Evolutionary conservation across 1,284 basidiomycete genomes (phyloP), one percentile per base, ranked within the genome.

Genomic region (Fistulinella cinereoalba): DNA sequence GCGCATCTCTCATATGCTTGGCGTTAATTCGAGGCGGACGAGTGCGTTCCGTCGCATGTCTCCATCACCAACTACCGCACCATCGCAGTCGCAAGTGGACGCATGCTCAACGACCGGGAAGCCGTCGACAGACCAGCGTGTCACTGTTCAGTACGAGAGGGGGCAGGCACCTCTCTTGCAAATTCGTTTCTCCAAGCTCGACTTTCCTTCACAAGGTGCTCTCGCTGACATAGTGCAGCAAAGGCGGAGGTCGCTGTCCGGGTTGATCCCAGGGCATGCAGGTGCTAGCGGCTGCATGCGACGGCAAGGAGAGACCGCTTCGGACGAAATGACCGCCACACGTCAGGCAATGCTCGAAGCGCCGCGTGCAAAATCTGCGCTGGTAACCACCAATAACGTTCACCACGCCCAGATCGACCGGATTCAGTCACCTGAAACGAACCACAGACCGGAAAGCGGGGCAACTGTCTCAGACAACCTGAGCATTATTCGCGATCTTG

Each of bases 131-230:
- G 53, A 53, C 15, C 51, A 56, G 47, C 76, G 78, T 6, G 85
- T 88, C 9, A 84, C 81, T 0, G 70, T 86, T 18, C 69, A 70
- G 36, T 75, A 72, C 43, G 67, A 72, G 36, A 61, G 64, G 25
- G 76, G 75, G 43, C 66, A 66, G 18, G 72, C 81, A 2, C 85
- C 86, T 12, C 72, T 70, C 23, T 70, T 88, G 23, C 69, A 79
- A 38, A 70, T 88, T 54, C 77, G 81, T 18, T 79, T 87, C 51
- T 86, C 85, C 0, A 62, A 64, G 23, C 63, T 81, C 28, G 70
- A 73, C 36, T 57, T 82, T 42, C 75, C 78, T 15, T 61, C 55
- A 31, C 71, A 71, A 16, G 57, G 58, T 11, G 25, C 59, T 1
- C 57, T 74, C 15, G 62, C 62, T 1, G 65, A 70, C 28, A 60